phyloP scores from a whole-genome alignment of 495 filamentous ascomycete species.

The Penicillium coffeae region DNA sequence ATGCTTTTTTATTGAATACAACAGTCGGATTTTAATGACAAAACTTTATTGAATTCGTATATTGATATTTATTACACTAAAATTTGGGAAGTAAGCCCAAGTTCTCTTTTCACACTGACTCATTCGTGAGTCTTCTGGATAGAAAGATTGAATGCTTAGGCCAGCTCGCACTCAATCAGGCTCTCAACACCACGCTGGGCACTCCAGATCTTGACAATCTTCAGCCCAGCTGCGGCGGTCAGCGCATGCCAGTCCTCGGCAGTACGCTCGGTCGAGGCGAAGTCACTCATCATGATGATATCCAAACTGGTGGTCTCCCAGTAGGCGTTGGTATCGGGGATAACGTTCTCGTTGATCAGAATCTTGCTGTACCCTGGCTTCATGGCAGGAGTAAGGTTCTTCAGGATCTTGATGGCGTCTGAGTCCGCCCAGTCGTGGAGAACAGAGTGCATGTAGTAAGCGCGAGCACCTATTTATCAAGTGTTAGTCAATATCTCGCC shows the following conservation, averaged over 20 bases:
- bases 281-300: constrained; percentile 36
- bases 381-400: constrained; percentile 37
- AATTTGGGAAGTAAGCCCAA: no score
- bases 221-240: constrained; percentile 50
- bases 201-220: constrained; percentile 43
- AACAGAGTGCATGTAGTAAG: no score
- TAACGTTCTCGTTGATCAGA: constrained; percentile 37
- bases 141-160: no score
- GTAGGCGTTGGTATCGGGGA: constrained; percentile 32
- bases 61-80: no score
- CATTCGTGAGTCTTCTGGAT: no score
- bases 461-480: constrained; percentile 29
- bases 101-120: no score
- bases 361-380: constrained; percentile 34
- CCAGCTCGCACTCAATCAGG: background rate
- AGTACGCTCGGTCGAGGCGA: constrained; percentile 29
- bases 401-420: constrained; percentile 35
- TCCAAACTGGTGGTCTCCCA: constrained; percentile 33
- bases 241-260: constrained; percentile 13
- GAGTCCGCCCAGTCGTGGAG: constrained; percentile 48
- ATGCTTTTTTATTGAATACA: no score
- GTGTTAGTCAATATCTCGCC: no score
- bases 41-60: no score
- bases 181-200: background rate
- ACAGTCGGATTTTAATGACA: no score